Evolutionary conservation across 257 asterid species (phyloP).

Genomic region (Oldenlandia corymbosa): DNA sequence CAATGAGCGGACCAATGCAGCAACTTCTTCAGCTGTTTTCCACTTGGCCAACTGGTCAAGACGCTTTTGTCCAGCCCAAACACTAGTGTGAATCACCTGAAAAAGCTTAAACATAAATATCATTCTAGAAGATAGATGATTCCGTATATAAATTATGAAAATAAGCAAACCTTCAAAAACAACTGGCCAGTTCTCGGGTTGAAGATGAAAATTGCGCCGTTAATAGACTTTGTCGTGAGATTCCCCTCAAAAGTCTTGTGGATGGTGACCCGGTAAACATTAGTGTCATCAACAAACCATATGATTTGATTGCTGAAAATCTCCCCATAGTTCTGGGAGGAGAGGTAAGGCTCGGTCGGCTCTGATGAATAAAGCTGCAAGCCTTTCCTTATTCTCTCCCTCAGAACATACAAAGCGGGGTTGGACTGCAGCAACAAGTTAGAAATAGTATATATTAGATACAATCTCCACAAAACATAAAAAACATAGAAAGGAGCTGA

Average conservation of each 20-base stretch:
- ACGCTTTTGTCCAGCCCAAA: slow-evolving; percentile 99
- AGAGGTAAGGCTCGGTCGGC: slow-evolving; percentile 95
- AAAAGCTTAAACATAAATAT: background rate
- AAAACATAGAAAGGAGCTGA: background rate
- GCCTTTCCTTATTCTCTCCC: slow-evolving; percentile 96
- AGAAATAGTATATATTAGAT: background rate
- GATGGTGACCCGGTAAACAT: slow-evolving; percentile 94
- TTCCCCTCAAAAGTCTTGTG: slow-evolving; percentile 99
- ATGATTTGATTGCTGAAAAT: slow-evolving; percentile 96
- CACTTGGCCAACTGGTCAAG: slow-evolving; percentile 99
- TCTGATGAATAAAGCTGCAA: slow-evolving; percentile 95
- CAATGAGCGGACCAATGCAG: slow-evolving; percentile 91
- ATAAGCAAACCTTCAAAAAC: slow-evolving; percentile 62
- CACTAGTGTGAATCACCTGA: slow-evolving; percentile 98
- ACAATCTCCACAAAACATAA: background rate
- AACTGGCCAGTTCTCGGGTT: slow-evolving; percentile 97
- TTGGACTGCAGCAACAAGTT: slow-evolving; percentile 58
- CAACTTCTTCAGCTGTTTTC: slow-evolving; percentile 99
- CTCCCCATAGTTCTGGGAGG: slow-evolving; percentile 99
- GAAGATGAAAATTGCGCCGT: slow-evolving; percentile 95
- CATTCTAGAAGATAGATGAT: background rate
- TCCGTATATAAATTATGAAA: too few species aligned
- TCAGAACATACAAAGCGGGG: slow-evolving; percentile 88
- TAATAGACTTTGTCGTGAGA: slow-evolving; percentile 92
- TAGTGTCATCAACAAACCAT: slow-evolving; percentile 98